Evolutionary conservation across 352 stramenopile species (phyloP).

Genomic region (Globisporangium recalcitrans): DNA sequence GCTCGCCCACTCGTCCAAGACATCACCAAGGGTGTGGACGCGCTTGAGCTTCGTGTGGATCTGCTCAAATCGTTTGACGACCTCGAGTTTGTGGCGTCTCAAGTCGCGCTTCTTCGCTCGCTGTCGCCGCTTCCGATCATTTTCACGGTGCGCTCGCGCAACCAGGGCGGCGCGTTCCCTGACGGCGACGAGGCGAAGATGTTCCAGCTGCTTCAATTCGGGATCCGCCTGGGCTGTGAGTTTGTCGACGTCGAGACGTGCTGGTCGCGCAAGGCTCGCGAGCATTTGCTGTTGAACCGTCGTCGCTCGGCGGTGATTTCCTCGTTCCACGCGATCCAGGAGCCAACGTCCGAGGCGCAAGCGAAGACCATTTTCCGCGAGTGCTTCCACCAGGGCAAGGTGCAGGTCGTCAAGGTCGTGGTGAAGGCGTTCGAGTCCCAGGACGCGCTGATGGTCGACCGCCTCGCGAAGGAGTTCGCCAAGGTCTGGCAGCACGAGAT

Average conservation of each 20-base stretch:
- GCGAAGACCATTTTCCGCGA: conserved; percentile 54
- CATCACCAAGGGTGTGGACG: conserved; percentile 87
- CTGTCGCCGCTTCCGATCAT: conserved; percentile 93
- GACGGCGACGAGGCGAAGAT: conserved; percentile 86
- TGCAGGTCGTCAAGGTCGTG: conserved; percentile 91
- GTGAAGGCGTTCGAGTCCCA: conserved; percentile 72
- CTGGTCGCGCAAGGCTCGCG: conserved; percentile 67
- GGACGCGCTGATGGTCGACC: conserved; percentile 87
- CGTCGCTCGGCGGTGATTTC: conserved; percentile 62
- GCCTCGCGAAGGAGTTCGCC: conserved; percentile 49
- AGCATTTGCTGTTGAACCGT: conserved; percentile 37
- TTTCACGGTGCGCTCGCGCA: conserved; percentile 93
- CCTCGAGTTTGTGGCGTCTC: conserved; percentile 57
- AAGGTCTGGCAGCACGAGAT: conserved; percentile 65
- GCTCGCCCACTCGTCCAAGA: conserved; percentile 39
- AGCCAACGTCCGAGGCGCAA: conserved; percentile 41
- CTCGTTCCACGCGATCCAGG: conserved; percentile 70
- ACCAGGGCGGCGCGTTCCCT: conserved; percentile 93
- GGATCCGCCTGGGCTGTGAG: conserved; percentile 91
- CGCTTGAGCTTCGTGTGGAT: conserved; percentile 95
- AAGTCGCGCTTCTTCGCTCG: conserved; percentile 74
- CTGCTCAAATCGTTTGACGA: conserved; percentile 64
- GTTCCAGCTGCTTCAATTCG: conserved; percentile 86
- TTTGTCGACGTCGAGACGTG: conserved; percentile 96
- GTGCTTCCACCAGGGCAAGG: conserved; percentile 57